phyloP scores from a whole-genome alignment of 2,329 filamentous ascomycete species.

The Periconia sp. region DNA sequence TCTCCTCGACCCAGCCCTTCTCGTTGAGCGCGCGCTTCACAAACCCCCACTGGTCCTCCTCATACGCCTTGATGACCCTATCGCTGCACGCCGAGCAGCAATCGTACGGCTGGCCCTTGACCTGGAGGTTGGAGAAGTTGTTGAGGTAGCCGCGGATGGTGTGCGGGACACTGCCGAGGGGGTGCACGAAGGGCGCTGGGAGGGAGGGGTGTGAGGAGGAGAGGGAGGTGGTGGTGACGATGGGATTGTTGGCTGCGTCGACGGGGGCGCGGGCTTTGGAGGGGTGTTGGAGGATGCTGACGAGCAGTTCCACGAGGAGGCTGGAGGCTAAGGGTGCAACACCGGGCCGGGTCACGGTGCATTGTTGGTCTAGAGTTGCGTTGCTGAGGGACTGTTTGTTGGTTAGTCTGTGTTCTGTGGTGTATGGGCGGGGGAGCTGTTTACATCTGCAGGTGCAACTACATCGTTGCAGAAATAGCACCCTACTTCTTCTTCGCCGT shows the following conservation, averaged over 20 bases:
- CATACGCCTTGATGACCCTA: slow-evolving; percentile 68
- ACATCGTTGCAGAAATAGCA: slow-evolving; percentile 99
- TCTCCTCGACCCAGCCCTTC: slow-evolving; percentile 75
- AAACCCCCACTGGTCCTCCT: slow-evolving; percentile 71
- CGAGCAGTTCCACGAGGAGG: slow-evolving; percentile 84
- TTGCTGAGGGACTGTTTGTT: slow-evolving; percentile 78
- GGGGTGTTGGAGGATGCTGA: slow-evolving; percentile 77
- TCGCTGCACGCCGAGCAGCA: slow-evolving; percentile 80
- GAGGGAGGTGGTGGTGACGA: slow-evolving; percentile 5
- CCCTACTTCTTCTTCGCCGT: slow-evolving; percentile 68
- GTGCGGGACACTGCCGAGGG: slow-evolving; percentile 73
- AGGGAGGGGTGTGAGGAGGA: slow-evolving; percentile 30
- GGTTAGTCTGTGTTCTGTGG: background rate
- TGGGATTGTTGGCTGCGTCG: slow-evolving; percentile 13
- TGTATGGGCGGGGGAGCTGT: slow-evolving; percentile 27
- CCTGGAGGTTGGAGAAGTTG: slow-evolving; percentile 72
- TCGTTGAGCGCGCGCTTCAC: slow-evolving; percentile 73
- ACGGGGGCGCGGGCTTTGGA: slow-evolving; percentile 43
- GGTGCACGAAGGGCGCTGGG: slow-evolving; percentile 53
- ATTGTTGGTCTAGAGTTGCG: slow-evolving; percentile 95
- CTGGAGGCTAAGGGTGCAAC: slow-evolving; percentile 91
- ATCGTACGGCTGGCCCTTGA: slow-evolving; percentile 74
- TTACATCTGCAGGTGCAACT: slow-evolving; percentile 87
- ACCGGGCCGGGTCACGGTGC: slow-evolving; percentile 92
- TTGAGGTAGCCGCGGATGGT: slow-evolving; percentile 77